Conservation (phyloP, 108 stramenopile genomes). For the Nitzschia sp. region DNA sequence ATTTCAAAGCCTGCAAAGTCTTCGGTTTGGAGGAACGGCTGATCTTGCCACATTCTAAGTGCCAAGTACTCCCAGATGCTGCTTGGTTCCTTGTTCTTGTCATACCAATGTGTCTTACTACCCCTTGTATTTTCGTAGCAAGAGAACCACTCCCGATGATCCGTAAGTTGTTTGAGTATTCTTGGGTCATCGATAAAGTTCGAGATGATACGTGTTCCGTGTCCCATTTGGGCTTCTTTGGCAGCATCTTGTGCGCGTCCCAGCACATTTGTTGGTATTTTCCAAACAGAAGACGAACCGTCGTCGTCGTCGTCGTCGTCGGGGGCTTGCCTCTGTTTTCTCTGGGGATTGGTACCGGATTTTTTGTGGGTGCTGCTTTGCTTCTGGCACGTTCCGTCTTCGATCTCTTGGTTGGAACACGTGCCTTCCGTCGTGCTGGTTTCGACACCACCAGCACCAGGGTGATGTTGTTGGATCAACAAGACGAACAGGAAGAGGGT, state of each 20-base stretch:
- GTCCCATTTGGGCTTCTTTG: background rate
- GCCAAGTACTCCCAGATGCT: constrained; percentile 5
- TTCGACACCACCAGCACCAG: too few species aligned
- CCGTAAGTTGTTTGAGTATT: background rate
- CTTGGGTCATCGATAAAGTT: constrained; percentile 1
- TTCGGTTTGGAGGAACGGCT: constrained; percentile 4
- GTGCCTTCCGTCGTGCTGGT: too few species aligned
- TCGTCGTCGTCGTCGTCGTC: too few species aligned
- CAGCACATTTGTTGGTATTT: background rate
- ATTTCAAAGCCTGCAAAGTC: background rate
- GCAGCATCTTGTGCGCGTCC: background rate
- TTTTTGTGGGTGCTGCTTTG: background rate
- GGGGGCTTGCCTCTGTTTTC: too few species aligned
- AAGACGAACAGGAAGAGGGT: too few species aligned
- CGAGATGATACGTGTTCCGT: background rate
- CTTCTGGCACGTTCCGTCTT: background rate
- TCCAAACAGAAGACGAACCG: too few species aligned
- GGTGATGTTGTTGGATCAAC: too few species aligned
- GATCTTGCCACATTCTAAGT: constrained; percentile 21
- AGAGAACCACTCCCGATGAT: constrained; percentile 4
- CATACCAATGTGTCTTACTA: background rate
- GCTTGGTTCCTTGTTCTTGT: background rate
- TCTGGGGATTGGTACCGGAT: background rate
- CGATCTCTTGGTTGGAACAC: background rate
- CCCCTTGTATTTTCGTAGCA: constrained; percentile 2